phyloP scores from a whole-genome alignment of 2,329 filamentous ascomycete species.

The Bipolaris sorokiniana region DNA sequence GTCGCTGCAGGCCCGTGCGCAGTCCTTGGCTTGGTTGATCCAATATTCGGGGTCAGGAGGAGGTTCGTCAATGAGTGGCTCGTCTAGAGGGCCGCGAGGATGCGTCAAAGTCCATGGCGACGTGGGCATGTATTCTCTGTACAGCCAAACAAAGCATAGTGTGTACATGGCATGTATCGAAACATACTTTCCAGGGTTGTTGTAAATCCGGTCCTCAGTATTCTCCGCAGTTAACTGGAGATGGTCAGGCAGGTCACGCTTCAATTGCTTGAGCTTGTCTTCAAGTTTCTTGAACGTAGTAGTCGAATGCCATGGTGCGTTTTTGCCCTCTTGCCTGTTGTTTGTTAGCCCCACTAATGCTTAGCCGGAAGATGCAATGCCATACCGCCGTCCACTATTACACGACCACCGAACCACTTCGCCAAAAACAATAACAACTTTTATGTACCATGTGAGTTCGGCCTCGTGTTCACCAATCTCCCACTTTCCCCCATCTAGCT shows the following conservation, averaged over 20 bases:
- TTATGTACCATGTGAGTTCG: slow-evolving; percentile 59
- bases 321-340: slow-evolving; percentile 47
- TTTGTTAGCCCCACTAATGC: slow-evolving; percentile 12
- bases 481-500: slow-evolving; percentile 55
- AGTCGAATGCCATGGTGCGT: slow-evolving; percentile 65
- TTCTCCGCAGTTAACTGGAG: slow-evolving; percentile 67
- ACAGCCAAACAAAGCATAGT: slow-evolving; percentile 70
- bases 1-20: slow-evolving; percentile 67
- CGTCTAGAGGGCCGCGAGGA: slow-evolving; percentile 65
- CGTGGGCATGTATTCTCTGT: slow-evolving; percentile 72
- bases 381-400: slow-evolving; percentile 62
- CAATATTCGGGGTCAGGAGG: slow-evolving; percentile 57
- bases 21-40: slow-evolving; percentile 65
- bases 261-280: slow-evolving; percentile 60
- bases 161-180: slow-evolving; percentile 70
- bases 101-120: slow-evolving; percentile 61
- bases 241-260: slow-evolving; percentile 60
- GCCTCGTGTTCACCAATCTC: slow-evolving; percentile 59
- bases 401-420: slow-evolving; percentile 64
- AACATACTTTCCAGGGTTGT: slow-evolving; percentile 68
- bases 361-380: background rate
- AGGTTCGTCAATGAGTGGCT: slow-evolving; percentile 42
- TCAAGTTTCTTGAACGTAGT: slow-evolving; percentile 63
- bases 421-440: slow-evolving; percentile 62
- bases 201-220: slow-evolving; percentile 69